phyloP scores from a whole-genome alignment of 2,329 filamentous ascomycete genomes.

The Fusarium tuaranense region DNA sequence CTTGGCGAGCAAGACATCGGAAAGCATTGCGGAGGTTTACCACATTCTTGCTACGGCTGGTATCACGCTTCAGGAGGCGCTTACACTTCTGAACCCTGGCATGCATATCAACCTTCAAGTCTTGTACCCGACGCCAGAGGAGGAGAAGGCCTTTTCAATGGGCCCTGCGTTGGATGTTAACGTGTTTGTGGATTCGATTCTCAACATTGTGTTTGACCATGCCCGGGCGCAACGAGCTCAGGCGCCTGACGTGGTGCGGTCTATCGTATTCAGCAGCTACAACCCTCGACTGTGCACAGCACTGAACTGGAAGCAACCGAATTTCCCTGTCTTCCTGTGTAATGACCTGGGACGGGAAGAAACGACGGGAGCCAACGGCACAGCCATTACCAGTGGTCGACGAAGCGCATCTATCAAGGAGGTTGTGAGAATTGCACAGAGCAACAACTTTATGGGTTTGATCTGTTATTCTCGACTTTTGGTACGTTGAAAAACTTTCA shows the following conservation, averaged over 20 bases:
- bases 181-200: constrained; percentile 82
- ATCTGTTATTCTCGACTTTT: constrained; percentile 89
- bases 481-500: constrained; percentile 63
- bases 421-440: constrained; percentile 89
- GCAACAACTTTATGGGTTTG: constrained; percentile 98
- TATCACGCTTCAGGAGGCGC: constrained; percentile 81
- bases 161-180: constrained; percentile 87
- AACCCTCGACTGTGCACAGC: constrained; percentile 92
- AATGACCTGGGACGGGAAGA: constrained; percentile 85
- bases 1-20: constrained; percentile 60
- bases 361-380: constrained; percentile 51
- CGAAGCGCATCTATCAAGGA: constrained; percentile 92
- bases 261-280: constrained; percentile 94
- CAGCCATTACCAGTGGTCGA: constrained; percentile 70
- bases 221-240: constrained; percentile 75
- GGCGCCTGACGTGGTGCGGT: constrained; percentile 79
- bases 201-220: constrained; percentile 91
- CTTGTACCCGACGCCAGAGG: constrained; percentile 81
- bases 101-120: constrained; percentile 95
- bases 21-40: constrained; percentile 75
- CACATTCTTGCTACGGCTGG: constrained; percentile 80
- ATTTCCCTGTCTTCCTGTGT: constrained; percentile 95
- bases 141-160: constrained; percentile 77
- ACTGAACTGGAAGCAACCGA: constrained; percentile 99
- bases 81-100: constrained; percentile 78